Evolutionary conservation across 306 rosid genomes (phyloP).

Genomic region (Casuarina glauca): DNA sequence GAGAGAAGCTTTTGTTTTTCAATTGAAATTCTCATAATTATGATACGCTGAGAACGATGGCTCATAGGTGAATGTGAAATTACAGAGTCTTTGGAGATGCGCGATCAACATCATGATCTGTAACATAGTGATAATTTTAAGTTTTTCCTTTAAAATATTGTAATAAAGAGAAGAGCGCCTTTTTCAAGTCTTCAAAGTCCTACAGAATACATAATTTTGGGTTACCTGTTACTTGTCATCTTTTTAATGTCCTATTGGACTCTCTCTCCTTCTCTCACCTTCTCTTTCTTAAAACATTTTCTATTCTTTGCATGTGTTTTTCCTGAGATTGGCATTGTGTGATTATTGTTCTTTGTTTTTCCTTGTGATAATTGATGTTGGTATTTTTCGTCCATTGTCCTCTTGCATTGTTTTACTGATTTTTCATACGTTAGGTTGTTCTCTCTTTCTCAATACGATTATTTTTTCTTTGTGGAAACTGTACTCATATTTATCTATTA

Average conservation of each 20-base stretch:
- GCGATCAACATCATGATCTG: background rate
- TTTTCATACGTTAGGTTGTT: constrained; percentile 3
- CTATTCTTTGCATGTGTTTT: background rate
- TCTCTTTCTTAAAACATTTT: background rate
- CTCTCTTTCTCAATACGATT: background rate
- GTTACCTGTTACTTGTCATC: background rate
- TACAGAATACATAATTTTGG: background rate
- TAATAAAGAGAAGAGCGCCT: background rate
- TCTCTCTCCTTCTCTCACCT: background rate
- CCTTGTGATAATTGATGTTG: background rate
- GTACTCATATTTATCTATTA: constrained; percentile 23
- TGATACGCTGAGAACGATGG: background rate
- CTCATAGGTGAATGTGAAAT: background rate
- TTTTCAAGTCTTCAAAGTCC: background rate
- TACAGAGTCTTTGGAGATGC: background rate
- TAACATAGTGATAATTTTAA: background rate
- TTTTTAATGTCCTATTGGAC: background rate
- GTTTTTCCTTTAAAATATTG: background rate
- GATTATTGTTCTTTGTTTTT: background rate
- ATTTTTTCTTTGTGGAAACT: constrained; percentile 2
- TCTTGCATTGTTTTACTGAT: background rate
- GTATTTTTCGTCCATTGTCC: background rate
- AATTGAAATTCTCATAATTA: too few relatives aligned
- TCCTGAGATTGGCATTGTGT: background rate
- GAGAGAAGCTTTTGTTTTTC: too few relatives aligned